Base-by-base conservation (phyloP, 2,329 filamentous ascomycete genomes). In the Thielaviopsis ethacetica region DNA sequence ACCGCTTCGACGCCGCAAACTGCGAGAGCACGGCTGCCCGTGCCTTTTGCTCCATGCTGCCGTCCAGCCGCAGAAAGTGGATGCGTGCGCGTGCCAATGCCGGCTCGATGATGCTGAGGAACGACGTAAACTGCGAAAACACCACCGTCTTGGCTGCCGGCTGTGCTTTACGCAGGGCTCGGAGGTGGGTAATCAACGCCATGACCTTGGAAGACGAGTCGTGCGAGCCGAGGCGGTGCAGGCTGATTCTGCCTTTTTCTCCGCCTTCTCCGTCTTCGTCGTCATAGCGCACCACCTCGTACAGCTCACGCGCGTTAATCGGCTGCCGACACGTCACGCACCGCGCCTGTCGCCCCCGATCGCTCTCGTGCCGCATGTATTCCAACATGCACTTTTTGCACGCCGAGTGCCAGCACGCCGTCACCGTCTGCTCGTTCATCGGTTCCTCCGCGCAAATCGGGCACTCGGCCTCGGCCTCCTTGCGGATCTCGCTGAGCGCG, bases 101-200 rank as follows among this genome's bases (percentile, higher is more conserved):
- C 0, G 89, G 87, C 63, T 90, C 85, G 63, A 98, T 94, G 13
- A 98, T 81, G 63, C 90, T 84, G 64, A 98, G 81, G 70, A 97
- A 98, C 0, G 91, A 94, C 0, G 93, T 98, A 70, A 98, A 98
- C 70, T 98, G 93, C 59, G 87, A 93, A 72, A 98, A 98, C 34
- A 98, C 84, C 22, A 97, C 91, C 0, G 87, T 89, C 71, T 96
- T 97, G 54, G 85, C 86, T 5, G 71, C 75, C 0, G 84, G 80
- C n/a, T 85, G 75, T 55, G 81, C 76, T 59, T 75, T 78, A 10
- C 85, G 82, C 7, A 94, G 72, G 1, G 75, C 73, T 50, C 86
- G 85, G 5, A 98, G 79, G 61, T 93, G 83, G 3, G 75, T 79
- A 63, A 96, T 78, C 5, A 98, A 77, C 0, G 87, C 80, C 52